Evolutionary conservation across 495 filamentous ascomycete species (phyloP).

Genomic region (Massariosphaeria phaeospora): DNA sequence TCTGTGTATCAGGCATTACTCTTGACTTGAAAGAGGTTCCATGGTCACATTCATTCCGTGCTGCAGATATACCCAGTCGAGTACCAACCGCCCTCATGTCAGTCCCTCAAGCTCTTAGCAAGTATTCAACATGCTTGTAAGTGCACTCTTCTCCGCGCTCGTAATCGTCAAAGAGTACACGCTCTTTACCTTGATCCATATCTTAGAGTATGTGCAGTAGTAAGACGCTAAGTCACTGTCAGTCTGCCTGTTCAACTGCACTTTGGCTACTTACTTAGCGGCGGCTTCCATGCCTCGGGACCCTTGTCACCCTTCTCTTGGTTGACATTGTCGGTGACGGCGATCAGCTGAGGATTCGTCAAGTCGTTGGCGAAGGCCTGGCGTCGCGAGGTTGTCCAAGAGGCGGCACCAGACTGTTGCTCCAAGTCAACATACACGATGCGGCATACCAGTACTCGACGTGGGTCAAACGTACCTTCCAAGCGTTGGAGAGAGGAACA

Average conservation of each 20-base stretch:
- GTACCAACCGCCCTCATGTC: too few relatives aligned
- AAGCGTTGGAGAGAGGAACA: constrained; percentile 68
- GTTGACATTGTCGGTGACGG: constrained; percentile 72
- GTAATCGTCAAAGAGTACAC: constrained; percentile 57
- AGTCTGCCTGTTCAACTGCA: neutral
- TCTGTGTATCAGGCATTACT: too few relatives aligned
- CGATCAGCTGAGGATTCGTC: constrained; percentile 61
- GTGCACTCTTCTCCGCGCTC: constrained; percentile 56
- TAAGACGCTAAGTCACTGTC: constrained; percentile 46
- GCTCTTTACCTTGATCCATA: constrained; percentile 67
- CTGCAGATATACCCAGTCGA: too few relatives aligned
- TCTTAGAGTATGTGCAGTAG: constrained; percentile 68
- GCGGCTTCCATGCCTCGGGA: constrained; percentile 71
- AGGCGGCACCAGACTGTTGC: constrained; percentile 43
- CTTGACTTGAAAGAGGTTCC: too few relatives aligned
- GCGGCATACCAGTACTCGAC: too few relatives aligned
- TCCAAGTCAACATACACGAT: too few relatives aligned
- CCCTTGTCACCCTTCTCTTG: constrained; percentile 61
- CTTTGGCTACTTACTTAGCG: constrained; percentile 44
- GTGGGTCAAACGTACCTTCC: constrained; percentile 52
- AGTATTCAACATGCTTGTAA: constrained; percentile 59
- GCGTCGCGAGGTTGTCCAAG: constrained; percentile 58
- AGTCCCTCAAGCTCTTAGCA: too few relatives aligned
- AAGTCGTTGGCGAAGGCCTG: constrained; percentile 69
- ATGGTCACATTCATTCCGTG: too few relatives aligned